Evolutionary conservation across 2,329 filamentous ascomycete species (phyloP).

Genomic region (Colletotrichum shisoi): DNA sequence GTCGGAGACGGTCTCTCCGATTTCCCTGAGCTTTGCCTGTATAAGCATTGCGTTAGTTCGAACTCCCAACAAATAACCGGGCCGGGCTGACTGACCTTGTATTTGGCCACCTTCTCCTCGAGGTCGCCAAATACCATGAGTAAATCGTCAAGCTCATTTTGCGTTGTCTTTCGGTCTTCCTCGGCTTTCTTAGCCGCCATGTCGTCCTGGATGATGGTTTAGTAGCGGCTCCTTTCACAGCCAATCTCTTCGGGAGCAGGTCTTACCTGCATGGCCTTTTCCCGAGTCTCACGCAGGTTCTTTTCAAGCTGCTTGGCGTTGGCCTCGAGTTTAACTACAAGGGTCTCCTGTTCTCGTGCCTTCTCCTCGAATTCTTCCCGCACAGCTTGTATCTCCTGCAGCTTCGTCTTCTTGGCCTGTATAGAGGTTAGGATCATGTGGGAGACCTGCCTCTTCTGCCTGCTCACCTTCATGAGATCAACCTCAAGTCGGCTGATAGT

Average conservation of each 20-base stretch:
- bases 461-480: constrained; percentile 65
- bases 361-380: constrained; percentile 51
- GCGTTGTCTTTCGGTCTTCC: constrained; percentile 68
- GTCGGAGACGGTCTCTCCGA: constrained; percentile 78
- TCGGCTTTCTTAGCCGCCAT: constrained; percentile 58
- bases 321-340: constrained; percentile 50
- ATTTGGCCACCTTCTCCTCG: constrained; percentile 77
- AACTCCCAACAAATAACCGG: not conserved
- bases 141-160: constrained; percentile 80
- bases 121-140: constrained; percentile 82
- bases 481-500: constrained; percentile 69
- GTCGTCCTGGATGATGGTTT: constrained; percentile 45
- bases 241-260: not conserved
- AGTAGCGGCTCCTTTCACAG: not conserved
- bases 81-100: constrained; percentile 67
- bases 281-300: constrained; percentile 45
- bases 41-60: constrained; percentile 32
- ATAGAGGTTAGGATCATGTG: constrained; percentile 39
- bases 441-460: too few relatives aligned
- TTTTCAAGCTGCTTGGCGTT: constrained; percentile 45
- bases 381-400: constrained; percentile 66
- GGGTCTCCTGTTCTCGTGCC: constrained; percentile 54
- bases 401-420: constrained; percentile 67
- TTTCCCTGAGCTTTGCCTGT: constrained; percentile 66
- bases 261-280: constrained; percentile 39